Evolutionary conservation across 768 basidiomycete species (phyloP).

Genomic region (Mycena kentingensis): DNA sequence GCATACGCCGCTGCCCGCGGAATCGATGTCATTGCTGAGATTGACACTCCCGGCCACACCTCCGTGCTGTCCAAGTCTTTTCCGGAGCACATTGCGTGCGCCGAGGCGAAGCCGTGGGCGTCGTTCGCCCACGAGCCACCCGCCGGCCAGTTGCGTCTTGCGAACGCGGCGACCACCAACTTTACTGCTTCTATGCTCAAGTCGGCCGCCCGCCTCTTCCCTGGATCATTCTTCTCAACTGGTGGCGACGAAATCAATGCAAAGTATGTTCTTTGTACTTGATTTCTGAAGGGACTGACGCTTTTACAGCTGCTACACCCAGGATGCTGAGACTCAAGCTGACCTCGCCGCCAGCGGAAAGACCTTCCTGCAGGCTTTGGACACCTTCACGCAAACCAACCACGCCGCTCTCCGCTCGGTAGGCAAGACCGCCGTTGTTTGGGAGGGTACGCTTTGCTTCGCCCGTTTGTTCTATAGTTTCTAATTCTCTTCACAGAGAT

Average conservation of each 20-base stretch:
- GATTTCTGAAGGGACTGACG: not conserved
- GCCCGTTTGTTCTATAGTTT: not conserved
- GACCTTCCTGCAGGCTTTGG: conserved; percentile 51
- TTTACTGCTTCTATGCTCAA: conserved; percentile 48
- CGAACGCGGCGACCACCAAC: conserved; percentile 41
- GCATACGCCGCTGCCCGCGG: conserved; percentile 67
- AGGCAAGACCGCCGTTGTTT: conserved; percentile 62
- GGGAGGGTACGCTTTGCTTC: conserved; percentile 44
- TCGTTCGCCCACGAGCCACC: conserved; percentile 60
- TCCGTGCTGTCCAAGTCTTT: conserved; percentile 48
- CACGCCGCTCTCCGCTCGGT: conserved; percentile 44
- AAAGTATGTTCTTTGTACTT: conserved; percentile 23
- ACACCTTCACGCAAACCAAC: conserved; percentile 45
- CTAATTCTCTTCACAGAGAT: conserved; percentile 40
- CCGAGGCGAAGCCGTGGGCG: conserved; percentile 41
- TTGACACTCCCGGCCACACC: conserved; percentile 71
- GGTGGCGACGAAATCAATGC: conserved; percentile 67
- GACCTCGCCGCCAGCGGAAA: conserved; percentile 39
- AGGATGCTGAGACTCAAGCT: conserved; percentile 47
- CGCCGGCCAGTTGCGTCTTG: conserved; percentile 63
- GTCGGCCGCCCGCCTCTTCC: conserved; percentile 38
- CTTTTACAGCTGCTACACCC: conserved; percentile 38
- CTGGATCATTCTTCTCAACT: conserved; percentile 51
- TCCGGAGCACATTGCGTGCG: conserved; percentile 63
- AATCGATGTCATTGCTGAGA: conserved; percentile 59